Conservation (phyloP, 495 filamentous ascomycete genomes). For the Penicillium alfredii region DNA sequence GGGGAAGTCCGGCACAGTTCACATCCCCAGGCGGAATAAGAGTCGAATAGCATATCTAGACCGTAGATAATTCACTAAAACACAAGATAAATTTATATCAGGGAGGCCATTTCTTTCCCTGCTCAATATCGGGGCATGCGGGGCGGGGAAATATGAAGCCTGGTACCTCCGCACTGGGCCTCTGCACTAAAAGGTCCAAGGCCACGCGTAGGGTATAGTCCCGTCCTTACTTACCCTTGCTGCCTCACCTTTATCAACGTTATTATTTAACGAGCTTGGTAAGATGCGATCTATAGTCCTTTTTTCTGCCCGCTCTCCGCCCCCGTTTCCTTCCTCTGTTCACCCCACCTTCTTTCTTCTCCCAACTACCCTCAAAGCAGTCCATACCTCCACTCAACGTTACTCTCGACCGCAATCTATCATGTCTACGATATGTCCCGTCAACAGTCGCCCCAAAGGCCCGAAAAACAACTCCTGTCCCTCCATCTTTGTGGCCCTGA, state of each 20-base stretch:
- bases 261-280: neutral
- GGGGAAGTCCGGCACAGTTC: too few species aligned
- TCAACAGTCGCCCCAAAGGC: slow-evolving; percentile 36
- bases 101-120: too few species aligned
- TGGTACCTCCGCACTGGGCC: too few species aligned
- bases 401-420: slow-evolving; percentile 12
- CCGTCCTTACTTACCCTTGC: too few species aligned
- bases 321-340: slow-evolving; percentile 12
- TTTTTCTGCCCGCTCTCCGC: slow-evolving; percentile 20
- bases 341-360: slow-evolving; percentile 10
- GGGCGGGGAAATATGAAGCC: too few species aligned
- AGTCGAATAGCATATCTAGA: too few species aligned
- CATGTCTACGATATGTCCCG: slow-evolving; percentile 29
- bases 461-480: slow-evolving; percentile 29
- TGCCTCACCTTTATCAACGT: neutral
- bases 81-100: too few species aligned
- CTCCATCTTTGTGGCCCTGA: slow-evolving; percentile 48
- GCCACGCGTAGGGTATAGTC: too few species aligned
- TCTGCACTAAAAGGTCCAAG: too few species aligned
- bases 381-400: slow-evolving; percentile 1
- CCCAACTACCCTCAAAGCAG: slow-evolving; percentile 7
- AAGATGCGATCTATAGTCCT: slow-evolving; percentile 23
- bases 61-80: too few species aligned
- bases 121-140: too few species aligned
- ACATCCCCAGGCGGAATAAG: too few species aligned